Evolutionary conservation across 768 basidiomycete species (phyloP), one percentile per base, ranked within the genome.

Genomic region (Megacollybia marginata): DNA sequence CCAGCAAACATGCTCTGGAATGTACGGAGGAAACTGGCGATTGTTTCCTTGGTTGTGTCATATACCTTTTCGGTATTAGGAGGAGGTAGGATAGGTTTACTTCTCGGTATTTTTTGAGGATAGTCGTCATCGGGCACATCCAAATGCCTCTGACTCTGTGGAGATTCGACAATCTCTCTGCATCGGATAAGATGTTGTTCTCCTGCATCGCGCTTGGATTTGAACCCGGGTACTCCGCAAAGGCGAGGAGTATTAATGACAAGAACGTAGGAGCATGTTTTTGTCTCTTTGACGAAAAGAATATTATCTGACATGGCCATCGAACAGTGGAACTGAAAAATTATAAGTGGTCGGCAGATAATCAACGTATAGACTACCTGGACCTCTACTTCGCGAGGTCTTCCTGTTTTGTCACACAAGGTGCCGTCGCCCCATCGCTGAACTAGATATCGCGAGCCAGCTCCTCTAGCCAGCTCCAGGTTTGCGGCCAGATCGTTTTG

Each of bases 161-260:
- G 55, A 42, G 63, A 59, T 50, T 74, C 64, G 50, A 92, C 73
- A 54, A 93, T 74, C 65, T 91, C 82, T 44, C 91, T 83, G 65
- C 91, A 93, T 50, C 81, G 82, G 58, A 92, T 83, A 57, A 75
- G 68, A 10, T 82, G 73, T 56, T 90, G 86, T 47, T 82, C 80
- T 45, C 73, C 75, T 35, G 74, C 69, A 55, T 88, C 83, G 44
- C 75, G 75, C 32, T 73, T 79, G 49, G 88, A 87, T 64, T 79
- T 86, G 72, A 99, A 98, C 10, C 93, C 90, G 15, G 93, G 93
- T 58, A 95, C 86, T 52, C 84, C 81, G 61, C 96, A 98, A 16
- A 99, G 75, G 49, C 92, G 87, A 33, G 96, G 94, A 0, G 95
- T 96, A 64, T 97, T 88, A 51, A 98, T 83, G 55, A 97, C 86